Conservation (phyloP, 495 filamentous ascomycete species). For the Tetracladium setigerum region DNA sequence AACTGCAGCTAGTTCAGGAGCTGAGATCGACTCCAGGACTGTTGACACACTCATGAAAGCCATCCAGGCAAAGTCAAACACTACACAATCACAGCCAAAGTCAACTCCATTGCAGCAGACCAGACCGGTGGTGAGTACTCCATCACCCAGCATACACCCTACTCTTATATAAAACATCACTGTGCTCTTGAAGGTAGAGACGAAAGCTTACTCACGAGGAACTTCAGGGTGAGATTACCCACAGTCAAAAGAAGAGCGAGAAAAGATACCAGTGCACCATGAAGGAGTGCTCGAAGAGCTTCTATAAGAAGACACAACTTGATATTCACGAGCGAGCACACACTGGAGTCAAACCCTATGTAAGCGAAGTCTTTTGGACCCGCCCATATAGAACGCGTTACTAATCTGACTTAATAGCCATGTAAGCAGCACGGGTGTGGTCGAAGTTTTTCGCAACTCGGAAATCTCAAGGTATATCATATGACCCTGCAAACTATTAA, state of each 20-base stretch:
- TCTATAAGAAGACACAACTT: constrained; percentile 88
- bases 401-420: constrained; percentile 36
- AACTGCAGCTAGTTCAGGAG: constrained; percentile 14
- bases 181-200: constrained; percentile 7
- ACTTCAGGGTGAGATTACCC: constrained; percentile 15
- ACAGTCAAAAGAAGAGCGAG: constrained; percentile 25
- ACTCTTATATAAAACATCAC: constrained; percentile 7
- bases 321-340: constrained; percentile 88
- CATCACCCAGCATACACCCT: constrained; percentile 11
- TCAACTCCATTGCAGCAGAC: constrained; percentile 18
- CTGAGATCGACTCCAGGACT: constrained; percentile 61
- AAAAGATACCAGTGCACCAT: constrained; percentile 73
- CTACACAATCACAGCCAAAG: constrained; percentile 32
- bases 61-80: constrained; percentile 69
- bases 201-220: constrained; percentile 21
- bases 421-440: constrained; percentile 71
- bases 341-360: constrained; percentile 86
- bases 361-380: constrained; percentile 39
- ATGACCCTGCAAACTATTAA: too few species aligned
- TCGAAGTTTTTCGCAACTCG: constrained; percentile 77
- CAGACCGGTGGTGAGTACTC: constrained; percentile 17
- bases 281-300: constrained; percentile 70
- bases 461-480: constrained; percentile 70
- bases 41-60: constrained; percentile 90
- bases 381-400: too few species aligned